Evolutionary conservation across 2,329 filamentous ascomycete species (phyloP).

Genomic region (Neonectria neomacrospora): DNA sequence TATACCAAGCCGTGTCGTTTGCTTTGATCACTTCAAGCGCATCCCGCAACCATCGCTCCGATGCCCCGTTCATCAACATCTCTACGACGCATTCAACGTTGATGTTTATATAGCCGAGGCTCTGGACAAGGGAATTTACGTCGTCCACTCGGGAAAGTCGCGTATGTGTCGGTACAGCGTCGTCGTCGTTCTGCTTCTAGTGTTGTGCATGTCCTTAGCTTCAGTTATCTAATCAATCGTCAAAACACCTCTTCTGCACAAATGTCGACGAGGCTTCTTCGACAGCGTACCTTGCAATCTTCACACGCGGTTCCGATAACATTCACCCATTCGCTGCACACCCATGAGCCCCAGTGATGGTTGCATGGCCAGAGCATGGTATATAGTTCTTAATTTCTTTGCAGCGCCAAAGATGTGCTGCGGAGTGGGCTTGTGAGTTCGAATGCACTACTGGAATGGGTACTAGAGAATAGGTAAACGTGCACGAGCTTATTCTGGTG

Average conservation of each 20-base stretch:
- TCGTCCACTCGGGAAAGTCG: slow-evolving; percentile 38
- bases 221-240: not conserved
- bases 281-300: slow-evolving; percentile 36
- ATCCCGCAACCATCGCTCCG: slow-evolving; percentile 32
- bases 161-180: slow-evolving; percentile 36
- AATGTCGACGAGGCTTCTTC: not conserved
- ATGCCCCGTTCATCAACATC: slow-evolving; percentile 35
- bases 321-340: slow-evolving; percentile 37
- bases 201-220: slow-evolving; percentile 25
- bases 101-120: slow-evolving; percentile 35
- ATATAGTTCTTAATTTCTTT: not conserved
- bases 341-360: slow-evolving; percentile 38
- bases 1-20: slow-evolving; percentile 34
- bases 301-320: slow-evolving; percentile 35
- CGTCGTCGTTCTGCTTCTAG: slow-evolving; percentile 31
- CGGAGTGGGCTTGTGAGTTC: not conserved
- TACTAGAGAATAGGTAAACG: not conserved
- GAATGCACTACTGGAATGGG: no score
- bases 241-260: slow-evolving; percentile 6
- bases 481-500: not conserved
- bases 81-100: slow-evolving; percentile 36
- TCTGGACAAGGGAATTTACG: slow-evolving; percentile 34
- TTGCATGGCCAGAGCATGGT: slow-evolving; percentile 42
- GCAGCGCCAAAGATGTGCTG: slow-evolving; percentile 2
- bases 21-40: slow-evolving; percentile 35